Percentiles rank a stretch among this genome's conserved stretches.
Evolutionary conservation across 345 rosid genomes (phyloP).

Genomic region (Populus tremula): DNA sequence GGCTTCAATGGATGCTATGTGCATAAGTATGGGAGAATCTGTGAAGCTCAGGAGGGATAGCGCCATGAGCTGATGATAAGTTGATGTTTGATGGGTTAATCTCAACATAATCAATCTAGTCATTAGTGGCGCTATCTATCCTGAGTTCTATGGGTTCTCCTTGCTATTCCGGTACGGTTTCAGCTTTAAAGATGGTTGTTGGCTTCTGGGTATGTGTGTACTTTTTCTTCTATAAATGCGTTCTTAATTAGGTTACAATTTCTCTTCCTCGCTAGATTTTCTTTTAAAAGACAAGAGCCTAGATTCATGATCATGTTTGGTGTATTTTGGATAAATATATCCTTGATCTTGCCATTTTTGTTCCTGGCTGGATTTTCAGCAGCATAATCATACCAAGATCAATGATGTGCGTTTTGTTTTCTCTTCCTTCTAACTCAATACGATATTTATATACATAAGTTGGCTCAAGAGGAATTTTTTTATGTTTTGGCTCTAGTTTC

Average conservation of each 20-base stretch:
- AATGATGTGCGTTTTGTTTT: not conserved
- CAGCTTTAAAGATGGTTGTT: not conserved
- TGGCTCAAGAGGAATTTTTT: not conserved
- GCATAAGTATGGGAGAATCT: constrained; percentile 38
- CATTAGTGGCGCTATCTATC: constrained; percentile 65
- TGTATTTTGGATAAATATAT: not conserved
- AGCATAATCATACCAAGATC: not conserved
- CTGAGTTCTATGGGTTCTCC: constrained; percentile 63
- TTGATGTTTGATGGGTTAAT: not conserved
- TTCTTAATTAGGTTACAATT: not conserved
- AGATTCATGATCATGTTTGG: not conserved
- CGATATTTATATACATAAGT: not conserved
- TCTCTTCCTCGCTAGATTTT: not conserved
- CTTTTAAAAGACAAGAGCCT: not conserved
- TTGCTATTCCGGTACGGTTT: constrained; percentile 14
- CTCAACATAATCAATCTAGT: not conserved
- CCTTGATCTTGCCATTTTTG: not conserved
- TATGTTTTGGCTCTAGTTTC: not conserved
- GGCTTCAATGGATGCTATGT: not conserved
- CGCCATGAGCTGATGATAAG: constrained; percentile 33
- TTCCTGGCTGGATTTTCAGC: not conserved
- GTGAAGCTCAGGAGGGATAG: constrained; percentile 89
- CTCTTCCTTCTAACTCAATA: not conserved
- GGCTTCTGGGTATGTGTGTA: not conserved
- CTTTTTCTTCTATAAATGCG: not conserved